phyloP scores from a whole-genome alignment of 2,329 filamentous ascomycete genomes.

The Fusarium sublunatum region DNA sequence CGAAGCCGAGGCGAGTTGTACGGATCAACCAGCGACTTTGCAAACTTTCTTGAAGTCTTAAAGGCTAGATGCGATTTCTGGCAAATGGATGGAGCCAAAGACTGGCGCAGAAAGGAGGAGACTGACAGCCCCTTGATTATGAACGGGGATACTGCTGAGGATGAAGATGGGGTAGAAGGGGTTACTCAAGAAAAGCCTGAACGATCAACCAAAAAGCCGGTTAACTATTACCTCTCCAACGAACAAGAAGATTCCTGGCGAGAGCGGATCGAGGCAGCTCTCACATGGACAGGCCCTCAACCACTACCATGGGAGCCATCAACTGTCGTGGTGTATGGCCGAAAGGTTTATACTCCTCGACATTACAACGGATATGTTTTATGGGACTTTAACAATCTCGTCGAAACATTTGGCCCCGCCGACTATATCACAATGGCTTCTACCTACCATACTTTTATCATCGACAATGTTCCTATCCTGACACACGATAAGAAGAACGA shows the following conservation, averaged over 20 bases:
- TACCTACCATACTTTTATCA: conserved; percentile 80
- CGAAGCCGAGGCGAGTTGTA: conserved; percentile 61
- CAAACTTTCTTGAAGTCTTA: conserved; percentile 78
- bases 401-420: conserved; percentile 76
- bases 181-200: conserved; percentile 25
- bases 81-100: conserved; percentile 81
- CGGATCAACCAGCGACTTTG: conserved; percentile 76
- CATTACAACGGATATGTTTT: conserved; percentile 67
- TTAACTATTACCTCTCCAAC: conserved; percentile 47
- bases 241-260: conserved; percentile 49
- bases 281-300: conserved; percentile 38
- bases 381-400: conserved; percentile 77
- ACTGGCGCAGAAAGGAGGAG: conserved; percentile 73
- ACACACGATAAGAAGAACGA: conserved; percentile 80
- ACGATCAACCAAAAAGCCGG: conserved; percentile 42
- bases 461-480: conserved; percentile 76
- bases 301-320: conserved; percentile 56
- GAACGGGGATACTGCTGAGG: neutral
- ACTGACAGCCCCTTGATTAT: conserved; percentile 14
- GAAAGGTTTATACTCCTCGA: conserved; percentile 68
- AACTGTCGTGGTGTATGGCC: conserved; percentile 69
- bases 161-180: neutral
- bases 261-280: conserved; percentile 35
- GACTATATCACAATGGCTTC: conserved; percentile 87
- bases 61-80: conserved; percentile 84